phyloP scores from a whole-genome alignment of 331 rosid species.

The Saraca asoca region DNA sequence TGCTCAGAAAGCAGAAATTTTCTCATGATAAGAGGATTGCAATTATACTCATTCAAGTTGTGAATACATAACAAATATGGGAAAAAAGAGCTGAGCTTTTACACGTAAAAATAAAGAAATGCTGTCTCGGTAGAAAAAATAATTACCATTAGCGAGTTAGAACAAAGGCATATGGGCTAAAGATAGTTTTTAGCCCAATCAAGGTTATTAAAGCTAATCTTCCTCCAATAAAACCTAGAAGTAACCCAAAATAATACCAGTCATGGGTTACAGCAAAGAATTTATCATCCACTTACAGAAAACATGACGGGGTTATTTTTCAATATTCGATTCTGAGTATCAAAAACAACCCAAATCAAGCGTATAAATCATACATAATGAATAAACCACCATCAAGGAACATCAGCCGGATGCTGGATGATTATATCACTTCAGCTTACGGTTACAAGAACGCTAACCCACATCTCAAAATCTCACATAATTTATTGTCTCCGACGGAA shows the following conservation, averaged over 20 bases:
- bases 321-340: neutral
- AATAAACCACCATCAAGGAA: neutral
- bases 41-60: neutral
- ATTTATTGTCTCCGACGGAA: neutral
- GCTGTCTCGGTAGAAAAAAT: neutral
- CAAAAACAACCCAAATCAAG: constrained; percentile 10
- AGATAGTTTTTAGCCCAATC: neutral
- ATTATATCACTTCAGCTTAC: neutral
- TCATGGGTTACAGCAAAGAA: neutral
- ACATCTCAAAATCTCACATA: neutral
- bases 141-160: neutral
- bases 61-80: neutral
- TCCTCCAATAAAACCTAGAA: neutral
- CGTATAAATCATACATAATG: neutral
- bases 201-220: neutral
- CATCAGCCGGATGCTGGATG: neutral
- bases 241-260: neutral
- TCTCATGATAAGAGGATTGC: too few species aligned
- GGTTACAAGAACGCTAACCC: neutral
- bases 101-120: neutral
- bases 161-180: neutral
- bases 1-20: too few species aligned
- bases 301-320: neutral
- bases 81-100: constrained; percentile 5
- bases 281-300: neutral